Evolutionary conservation across 495 filamentous ascomycete species (phyloP), one percentile per base, ranked within the genome.

Genomic region (Thozetella sp.): DNA sequence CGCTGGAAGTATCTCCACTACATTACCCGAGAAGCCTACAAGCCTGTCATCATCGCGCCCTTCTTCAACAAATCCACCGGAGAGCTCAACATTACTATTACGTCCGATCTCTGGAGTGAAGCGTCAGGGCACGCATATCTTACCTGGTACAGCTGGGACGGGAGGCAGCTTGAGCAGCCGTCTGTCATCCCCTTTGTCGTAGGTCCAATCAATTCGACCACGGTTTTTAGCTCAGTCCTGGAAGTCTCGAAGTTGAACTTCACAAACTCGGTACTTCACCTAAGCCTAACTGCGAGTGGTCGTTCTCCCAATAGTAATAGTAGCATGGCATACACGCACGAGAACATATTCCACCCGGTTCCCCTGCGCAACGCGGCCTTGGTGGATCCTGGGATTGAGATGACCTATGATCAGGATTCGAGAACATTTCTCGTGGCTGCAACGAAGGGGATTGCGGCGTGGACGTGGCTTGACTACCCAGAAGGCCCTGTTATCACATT

Each of bases 1-100:
- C 76, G 87, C 3, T 88, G 86, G 86, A 89, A 90, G 64, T 78
- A 86, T 2, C 72, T 89, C 23, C 86, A 89, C 61, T 84, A 88
- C 40, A 72, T 76, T 0, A 81, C 81, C 1, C 81, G 80, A 53
- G 86, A 90, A 50, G 80, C 87, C 45, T 90, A 86, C 66, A 68
- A 83, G 54, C 76, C 79, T 0, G 73, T 89, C 55, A 86, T 89
- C 55, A 72, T 89, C 43, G 81, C 85, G 17, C 83, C 86, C 0
- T 87, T 84, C 65, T 88, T 80, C 75, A 83, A 90, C 61, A 67
- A 74, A 25, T 76, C 80, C 0, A 84, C 79, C 0, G 79, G 81
- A 0, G 69, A 81, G 53, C 67, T 91, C 22, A 73, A 83, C 15
- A 68, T 90, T 23, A 88, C 86, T 56, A 86, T 86, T n/a, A 88